Base-by-base conservation (phyloP, 495 filamentous ascomycete species). In the Aspergillus leporis region DNA sequence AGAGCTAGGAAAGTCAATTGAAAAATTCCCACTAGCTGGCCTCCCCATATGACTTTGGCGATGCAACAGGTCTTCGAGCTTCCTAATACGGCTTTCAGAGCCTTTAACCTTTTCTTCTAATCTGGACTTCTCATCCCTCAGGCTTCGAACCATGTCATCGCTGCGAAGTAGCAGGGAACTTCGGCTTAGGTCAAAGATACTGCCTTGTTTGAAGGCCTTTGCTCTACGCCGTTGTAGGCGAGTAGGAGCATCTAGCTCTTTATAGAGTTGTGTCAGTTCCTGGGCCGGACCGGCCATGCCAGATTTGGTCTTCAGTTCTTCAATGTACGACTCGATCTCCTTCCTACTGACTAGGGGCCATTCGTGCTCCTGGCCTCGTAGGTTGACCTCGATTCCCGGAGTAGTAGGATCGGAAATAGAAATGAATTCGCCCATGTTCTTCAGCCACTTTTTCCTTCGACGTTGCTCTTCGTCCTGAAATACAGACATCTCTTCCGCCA, bases 171-270 rank as follows among this genome's bases (percentile, higher is more conserved):
- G 71, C 22, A 97, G 79, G 10, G 92, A 93, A 56, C 88, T 92
- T 58, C 85, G 85, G 34, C 91, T 90, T 56, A 78, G 43, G 64
- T 98, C 94, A 63, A 97, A 92, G 13, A 99, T 82, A 64, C 93
- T 97, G 41, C 94, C 95, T 63, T 92, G 91, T 66, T 97, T 98
- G 81, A 99, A 98, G 0, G 90, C 91, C 65, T 92, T 95, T 40
- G 91, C 85, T 51, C 90, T 82, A 69, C 89, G 91, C 47, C 84
- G 82, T 65, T 86, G 84, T 66, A 90, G 89, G 61, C 86, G 87
- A 5, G 89, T 92, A 0, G 93, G 92, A 45, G 69, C 66, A 62
- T 84, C 84, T 28, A 93, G 62, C 28, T 79, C 78, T 51, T 84
- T 83, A 46, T 87, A 75, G 53, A 90, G 83, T 34, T 86, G 80